These are phyloP conservation scores for Fomitiporia mediterranea DNA, from an alignment of 1,284 basidiomycete genomes.

Conservation along the genomic window DNA sequence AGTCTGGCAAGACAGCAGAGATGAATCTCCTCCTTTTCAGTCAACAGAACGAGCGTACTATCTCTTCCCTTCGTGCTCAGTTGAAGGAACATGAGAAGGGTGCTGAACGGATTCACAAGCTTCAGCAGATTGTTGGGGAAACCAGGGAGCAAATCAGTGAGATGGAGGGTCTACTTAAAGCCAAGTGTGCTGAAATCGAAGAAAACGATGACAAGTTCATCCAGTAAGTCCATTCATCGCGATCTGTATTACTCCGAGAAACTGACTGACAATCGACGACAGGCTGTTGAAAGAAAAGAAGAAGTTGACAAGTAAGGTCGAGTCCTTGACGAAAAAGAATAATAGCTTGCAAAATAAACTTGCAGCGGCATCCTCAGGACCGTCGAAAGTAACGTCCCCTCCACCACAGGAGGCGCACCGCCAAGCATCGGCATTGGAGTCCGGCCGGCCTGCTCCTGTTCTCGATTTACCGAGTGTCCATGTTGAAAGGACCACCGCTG, in stretches of 20 bases:
- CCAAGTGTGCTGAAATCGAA: constrained; percentile 73
- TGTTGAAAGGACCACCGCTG: constrained; percentile 10
- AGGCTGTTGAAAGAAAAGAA: constrained; percentile 77
- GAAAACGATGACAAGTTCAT: constrained; percentile 75
- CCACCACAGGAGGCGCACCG: constrained; percentile 36
- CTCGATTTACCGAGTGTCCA: not conserved
- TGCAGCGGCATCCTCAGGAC: not conserved
- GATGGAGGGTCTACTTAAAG: constrained; percentile 61
- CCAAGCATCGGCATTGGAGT: not conserved
- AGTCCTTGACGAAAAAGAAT: constrained; percentile 63
- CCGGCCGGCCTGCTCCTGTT: not conserved
- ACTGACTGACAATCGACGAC: constrained; percentile 19
- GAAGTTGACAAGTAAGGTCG: constrained; percentile 62
- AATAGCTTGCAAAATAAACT: constrained; percentile 66
- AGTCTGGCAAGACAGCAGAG: constrained; percentile 54
- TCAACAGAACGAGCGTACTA: constrained; percentile 59
- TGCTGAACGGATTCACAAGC: constrained; percentile 47
- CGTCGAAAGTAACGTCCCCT: constrained; percentile 12
- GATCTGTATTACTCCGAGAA: not conserved
- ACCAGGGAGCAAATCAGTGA: constrained; percentile 65
- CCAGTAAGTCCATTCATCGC: constrained; percentile 47
- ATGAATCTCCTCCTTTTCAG: constrained; percentile 57
- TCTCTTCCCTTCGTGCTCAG: constrained; percentile 51
- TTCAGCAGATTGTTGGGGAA: constrained; percentile 50
- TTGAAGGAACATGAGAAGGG: constrained; percentile 45